Base-by-base conservation (phyloP, 225 moss, liverwort and hornwort genomes). In the Polytrichum formosum region DNA sequence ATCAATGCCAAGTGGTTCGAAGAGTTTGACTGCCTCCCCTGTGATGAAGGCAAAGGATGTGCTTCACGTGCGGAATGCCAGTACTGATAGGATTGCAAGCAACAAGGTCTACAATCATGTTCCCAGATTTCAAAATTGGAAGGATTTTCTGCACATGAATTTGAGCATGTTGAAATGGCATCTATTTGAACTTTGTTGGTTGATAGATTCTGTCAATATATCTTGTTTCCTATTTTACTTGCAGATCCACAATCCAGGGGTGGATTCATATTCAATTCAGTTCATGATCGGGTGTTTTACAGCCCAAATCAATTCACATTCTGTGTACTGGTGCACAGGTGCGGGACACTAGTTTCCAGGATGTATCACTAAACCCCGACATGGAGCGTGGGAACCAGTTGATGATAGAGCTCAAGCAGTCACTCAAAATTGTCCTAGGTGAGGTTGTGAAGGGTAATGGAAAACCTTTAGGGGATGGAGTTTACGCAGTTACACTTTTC, bases 361-460 rank as follows among this genome's bases (percentile, higher is more conserved):
- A 63, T 29, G 63, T 30, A 17, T 64, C 53, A 28, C 55, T 56
- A 64, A 66, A 28, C 35, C 53, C 56, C 1, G 55, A 65, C 18
- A 66, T 58, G 54, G 73, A 73, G 55, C 23, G 56, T n/a, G 73
- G 73, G 7, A 66, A 73, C 30, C 55, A 59, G 30, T 56, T 73
- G 13, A 66, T 73, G 66, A 30, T 29, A 60, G 76, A 77, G 28
- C 65, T 77, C 7, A 77, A 71, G 65, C 70, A 77, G 26, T 65
- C 76, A 25, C 33, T 77, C 28, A 71, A 66, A 31, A 64, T 66
- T 28, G 71, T 77, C 1, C 71, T 77, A 23, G 71, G 71, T 18
- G 76, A 77, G 58, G 70, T 64, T 58, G 76, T 77, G 29, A 72
- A 77, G 66, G 55, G 54, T 56, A 58, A 59, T 53, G 70, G 70